Base-by-base conservation (phyloP, 2,329 filamentous ascomycete species). In the Cercospora berteroae region DNA sequence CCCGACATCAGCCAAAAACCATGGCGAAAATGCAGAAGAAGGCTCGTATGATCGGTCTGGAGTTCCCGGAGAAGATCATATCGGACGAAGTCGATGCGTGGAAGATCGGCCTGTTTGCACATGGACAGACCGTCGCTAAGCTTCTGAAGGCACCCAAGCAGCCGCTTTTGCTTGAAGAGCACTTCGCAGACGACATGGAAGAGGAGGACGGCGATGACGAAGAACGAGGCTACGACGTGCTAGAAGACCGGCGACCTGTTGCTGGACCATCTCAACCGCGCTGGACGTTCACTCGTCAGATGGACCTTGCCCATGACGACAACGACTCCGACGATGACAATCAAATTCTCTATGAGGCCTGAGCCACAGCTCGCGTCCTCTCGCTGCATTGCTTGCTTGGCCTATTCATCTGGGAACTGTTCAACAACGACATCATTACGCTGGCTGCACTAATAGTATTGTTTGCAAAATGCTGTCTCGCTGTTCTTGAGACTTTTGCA, bases 1-100 rank as follows among this genome's bases (percentile, higher is more conserved):
- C 63, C 23, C 59, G 31, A 12, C 65, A 69, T 36, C 63, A 59
- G 13, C 25, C 60, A 18, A 36, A 63, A 16, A 18, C 50, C 12
- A 42, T 70, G 5, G 20, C 27, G 8, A 39, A 55, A 13, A 69
- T 67, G 65, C 33, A 67, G 27, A 65, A 44, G 55, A 63, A 50
- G 36, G 66, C 68, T 5, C 18, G 27, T 13, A 20, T 27, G 2
- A 65, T 67, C 13, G 67, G 68, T 12, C 57, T 72, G 4, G 63
- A 58, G 12, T 63, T 23, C n/a, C 70, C 70, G 4, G 60, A 59
- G 5, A 20, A 59, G 12, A 69, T 72, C 31, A 23, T 69, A 12
- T 29, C 63, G 16, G 31, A 69, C 25, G 64, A 63, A 6, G 44
- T 69, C 8, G 67, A 67, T 31, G 60, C 59, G 0, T 27, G 44